Conservation (phyloP, 208 protist genomes). For the Wallacemonas sp. region DNA sequence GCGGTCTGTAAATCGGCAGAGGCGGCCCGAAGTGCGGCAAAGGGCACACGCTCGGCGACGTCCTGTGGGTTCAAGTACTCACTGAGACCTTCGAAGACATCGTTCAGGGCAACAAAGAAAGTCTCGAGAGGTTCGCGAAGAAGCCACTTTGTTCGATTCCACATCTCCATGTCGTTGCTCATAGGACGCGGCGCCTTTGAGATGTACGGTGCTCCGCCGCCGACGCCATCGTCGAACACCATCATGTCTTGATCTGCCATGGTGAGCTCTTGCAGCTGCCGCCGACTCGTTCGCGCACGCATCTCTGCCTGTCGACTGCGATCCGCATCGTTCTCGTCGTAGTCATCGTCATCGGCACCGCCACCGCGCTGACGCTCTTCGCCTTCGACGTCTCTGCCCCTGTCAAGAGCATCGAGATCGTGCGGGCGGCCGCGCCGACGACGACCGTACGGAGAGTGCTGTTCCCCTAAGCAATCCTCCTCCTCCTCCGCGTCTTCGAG, state of each 20-base stretch:
- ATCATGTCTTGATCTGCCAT: no score
- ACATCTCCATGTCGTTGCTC: conserved; percentile 13
- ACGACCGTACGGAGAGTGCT: not conserved
- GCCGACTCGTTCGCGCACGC: no score
- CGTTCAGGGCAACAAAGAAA: conserved; percentile 33
- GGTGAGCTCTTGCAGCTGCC: no score
- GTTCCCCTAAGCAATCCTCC: no score
- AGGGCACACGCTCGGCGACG: conserved; percentile 35
- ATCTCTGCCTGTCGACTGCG: no score
- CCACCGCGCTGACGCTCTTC: no score
- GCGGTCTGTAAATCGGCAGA: conserved; percentile 35
- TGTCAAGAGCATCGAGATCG: not conserved
- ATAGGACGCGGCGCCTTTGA: not conserved
- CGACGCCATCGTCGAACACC: no score
- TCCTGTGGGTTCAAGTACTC: conserved; percentile 41
- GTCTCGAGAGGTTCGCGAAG: conserved; percentile 20
- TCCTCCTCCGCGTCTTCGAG: not conserved
- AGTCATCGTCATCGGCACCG: not conserved
- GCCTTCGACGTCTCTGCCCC: no score
- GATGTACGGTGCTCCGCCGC: not conserved
- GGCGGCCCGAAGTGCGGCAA: conserved; percentile 36
- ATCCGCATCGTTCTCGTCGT: not conserved
- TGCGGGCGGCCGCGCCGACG: not conserved
- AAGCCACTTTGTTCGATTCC: conserved; percentile 14
- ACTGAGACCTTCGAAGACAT: conserved; percentile 36